Evolutionary conservation across 768 basidiomycete genomes (phyloP), one percentile per base, ranked within the genome.

Genomic region (Terana coerulea): DNA sequence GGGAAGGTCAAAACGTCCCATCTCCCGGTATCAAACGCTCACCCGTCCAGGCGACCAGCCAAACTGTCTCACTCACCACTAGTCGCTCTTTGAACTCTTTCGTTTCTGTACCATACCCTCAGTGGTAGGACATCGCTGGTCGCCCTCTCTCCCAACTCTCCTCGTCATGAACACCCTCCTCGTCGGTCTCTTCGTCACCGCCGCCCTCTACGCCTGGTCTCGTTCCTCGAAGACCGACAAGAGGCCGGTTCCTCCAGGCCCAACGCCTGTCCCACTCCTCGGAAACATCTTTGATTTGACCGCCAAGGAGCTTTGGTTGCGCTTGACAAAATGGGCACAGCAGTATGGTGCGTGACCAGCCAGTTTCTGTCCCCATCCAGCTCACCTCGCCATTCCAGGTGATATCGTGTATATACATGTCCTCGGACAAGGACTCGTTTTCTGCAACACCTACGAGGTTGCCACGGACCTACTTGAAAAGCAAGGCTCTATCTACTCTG

Each of bases 401-500:
- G 78, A 76, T 41, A 69, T 88, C 58, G 79, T 81, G 0, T 82
- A 86, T 60, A 64, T 88, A 30, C 81, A 83, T 57, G 67, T 86
- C 21, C 72, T 85, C 41, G 84, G 86, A 0, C 79, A 86, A 53
- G 76, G 79, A 1, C 75, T 91, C 29, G 71, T 89, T 26, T 84
- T 90, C 66, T 59, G 89, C 46, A 86, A 82, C 66, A 77, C 76
- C 29, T 73, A 75, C 6, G 75, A 84, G 31, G 81, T 75, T 0
- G 77, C 75, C 0, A 70, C 72, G 33, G 87, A 88, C 30, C 67
- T 91, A 49, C 69, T 91, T 56, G 87, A 90, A 49, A 84, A 79
- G 61, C 77, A 80, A 26, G 84, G 86, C 6, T 69, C 76, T 8
- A 81, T 88, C 25, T 90, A 89, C 64, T 83, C 87, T 7, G 88